Conservation (phyloP, 2,329 filamentous ascomycete species). For the Penicillium verrucosum region DNA sequence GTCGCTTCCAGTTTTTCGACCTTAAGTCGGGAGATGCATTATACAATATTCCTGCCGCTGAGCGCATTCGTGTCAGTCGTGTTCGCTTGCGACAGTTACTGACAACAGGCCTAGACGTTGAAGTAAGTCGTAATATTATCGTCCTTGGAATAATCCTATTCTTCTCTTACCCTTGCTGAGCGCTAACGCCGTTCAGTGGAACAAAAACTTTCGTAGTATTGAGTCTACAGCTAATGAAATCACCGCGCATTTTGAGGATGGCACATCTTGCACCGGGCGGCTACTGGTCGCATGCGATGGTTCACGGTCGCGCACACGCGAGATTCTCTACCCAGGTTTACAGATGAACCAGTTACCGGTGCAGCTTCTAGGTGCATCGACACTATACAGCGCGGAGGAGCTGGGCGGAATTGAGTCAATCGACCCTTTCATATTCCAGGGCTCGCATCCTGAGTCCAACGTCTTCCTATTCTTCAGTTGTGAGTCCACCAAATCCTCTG, state of each 20-base stretch:
- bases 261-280: conserved; percentile 40
- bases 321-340: conserved; percentile 25
- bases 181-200: conserved; percentile 31
- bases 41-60: conserved; percentile 45
- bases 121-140: conserved; percentile 32
- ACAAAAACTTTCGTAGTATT: conserved; percentile 37
- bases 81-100: conserved; percentile 48
- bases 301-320: conserved; percentile 45
- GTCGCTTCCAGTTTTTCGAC: conserved; percentile 56
- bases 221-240: conserved; percentile 36
- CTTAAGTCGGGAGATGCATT: conserved; percentile 50
- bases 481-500: conserved; percentile 24
- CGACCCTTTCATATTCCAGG: conserved; percentile 57
- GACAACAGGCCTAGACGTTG: conserved; percentile 46
- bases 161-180: not conserved
- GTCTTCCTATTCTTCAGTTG: conserved; percentile 54
- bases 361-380: conserved; percentile 48
- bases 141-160: not conserved
- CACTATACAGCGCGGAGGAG: conserved; percentile 42
- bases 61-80: conserved; percentile 50
- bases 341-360: conserved; percentile 47
- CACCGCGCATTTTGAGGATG: conserved; percentile 49
- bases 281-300: conserved; percentile 55
- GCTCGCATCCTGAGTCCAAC: conserved; percentile 51
- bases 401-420: conserved; percentile 45